Percentiles rank a stretch among this genome's conserved stretches.
These are phyloP conservation scores for Xenosphaeropsis pyriputrescens DNA, from an alignment of 2,329 filamentous ascomycete species.

Conservation along the genomic window DNA sequence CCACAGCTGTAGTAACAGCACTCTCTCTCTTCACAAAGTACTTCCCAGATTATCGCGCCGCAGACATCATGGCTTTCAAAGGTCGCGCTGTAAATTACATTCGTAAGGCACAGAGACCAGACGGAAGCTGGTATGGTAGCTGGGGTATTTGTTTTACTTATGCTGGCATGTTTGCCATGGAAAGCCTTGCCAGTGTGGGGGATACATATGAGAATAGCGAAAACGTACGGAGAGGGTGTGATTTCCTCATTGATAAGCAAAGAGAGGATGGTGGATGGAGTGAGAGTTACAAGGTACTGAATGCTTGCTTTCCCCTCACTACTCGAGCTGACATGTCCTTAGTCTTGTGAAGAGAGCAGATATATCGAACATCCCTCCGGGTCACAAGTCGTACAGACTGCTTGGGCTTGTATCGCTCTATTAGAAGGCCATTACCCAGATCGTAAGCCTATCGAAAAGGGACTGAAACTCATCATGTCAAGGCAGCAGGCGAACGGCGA, in stretches of 20 bases:
- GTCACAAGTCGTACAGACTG: constrained; percentile 87
- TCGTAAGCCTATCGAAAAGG: constrained; percentile 54
- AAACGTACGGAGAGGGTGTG: constrained; percentile 59
- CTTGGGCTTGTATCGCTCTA: constrained; percentile 74
- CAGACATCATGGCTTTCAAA: constrained; percentile 64
- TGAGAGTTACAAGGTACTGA: constrained; percentile 65
- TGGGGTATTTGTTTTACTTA: constrained; percentile 99
- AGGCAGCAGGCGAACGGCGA: constrained; percentile 81
- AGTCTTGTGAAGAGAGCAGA: constrained; percentile 62
- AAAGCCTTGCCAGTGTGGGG: constrained; percentile 67
- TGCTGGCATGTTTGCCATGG: constrained; percentile 88
- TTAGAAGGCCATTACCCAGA: constrained; percentile 76
- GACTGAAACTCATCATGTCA: constrained; percentile 67
- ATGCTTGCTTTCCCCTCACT: neutral
- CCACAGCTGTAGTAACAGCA: constrained; percentile 82
- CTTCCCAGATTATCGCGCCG: constrained; percentile 65
- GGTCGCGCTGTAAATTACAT: constrained; percentile 68
- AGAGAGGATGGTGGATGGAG: constrained; percentile 90
- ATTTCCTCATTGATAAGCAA: constrained; percentile 77
- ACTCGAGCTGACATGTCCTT: constrained; percentile 7
- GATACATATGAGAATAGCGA: constrained; percentile 67
- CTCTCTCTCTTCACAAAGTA: constrained; percentile 68
- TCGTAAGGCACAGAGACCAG: constrained; percentile 57
- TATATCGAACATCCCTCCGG: constrained; percentile 62
- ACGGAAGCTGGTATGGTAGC: constrained; percentile 95